Conservation (phyloP, 1,284 basidiomycete species). For the Sporisorium exsertum region DNA sequence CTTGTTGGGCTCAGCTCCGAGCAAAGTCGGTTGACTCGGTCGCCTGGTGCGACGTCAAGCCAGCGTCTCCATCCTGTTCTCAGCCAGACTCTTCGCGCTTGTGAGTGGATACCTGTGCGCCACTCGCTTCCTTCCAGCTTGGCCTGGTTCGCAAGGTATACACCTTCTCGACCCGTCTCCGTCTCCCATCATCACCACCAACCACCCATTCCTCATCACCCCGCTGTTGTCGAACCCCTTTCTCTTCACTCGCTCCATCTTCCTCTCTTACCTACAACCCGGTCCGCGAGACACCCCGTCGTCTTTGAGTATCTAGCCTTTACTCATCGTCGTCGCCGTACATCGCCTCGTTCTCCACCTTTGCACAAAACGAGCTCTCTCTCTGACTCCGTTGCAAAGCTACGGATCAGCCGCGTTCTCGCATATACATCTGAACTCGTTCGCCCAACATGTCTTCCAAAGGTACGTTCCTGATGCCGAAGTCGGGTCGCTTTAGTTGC, state of each 20-base stretch:
- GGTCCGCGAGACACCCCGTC: conserved; percentile 16
- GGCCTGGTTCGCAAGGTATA: background rate
- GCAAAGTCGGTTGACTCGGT: background rate
- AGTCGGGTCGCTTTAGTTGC: background rate
- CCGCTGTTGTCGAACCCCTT: conserved; percentile 11
- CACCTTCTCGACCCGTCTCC: conserved; percentile 5
- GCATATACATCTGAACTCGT: conserved; percentile 23
- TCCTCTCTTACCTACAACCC: conserved; percentile 6
- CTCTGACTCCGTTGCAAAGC: conserved; percentile 7
- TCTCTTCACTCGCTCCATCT: background rate
- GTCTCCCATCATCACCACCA: conserved; percentile 28
- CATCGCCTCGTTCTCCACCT: conserved; percentile 11
- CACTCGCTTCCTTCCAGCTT: background rate
- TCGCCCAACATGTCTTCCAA: conserved; percentile 53
- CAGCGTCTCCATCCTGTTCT: background rate
- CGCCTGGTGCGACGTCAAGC: background rate
- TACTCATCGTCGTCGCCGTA: conserved; percentile 43
- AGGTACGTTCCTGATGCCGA: conserved; percentile 36
- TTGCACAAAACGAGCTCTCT: conserved; percentile 3
- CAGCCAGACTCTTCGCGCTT: conserved; percentile 1
- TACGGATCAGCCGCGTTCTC: background rate
- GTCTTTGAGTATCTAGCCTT: conserved; percentile 55
- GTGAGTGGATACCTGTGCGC: conserved; percentile 7
- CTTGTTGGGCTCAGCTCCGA: conserved; percentile 6
- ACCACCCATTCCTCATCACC: conserved; percentile 3